A percentile compares a stretch with the other conserved stretches of the same genome.
Evolutionary conservation across 768 basidiomycete genomes (phyloP).

Genomic region (Auriscalpium vulgare): DNA sequence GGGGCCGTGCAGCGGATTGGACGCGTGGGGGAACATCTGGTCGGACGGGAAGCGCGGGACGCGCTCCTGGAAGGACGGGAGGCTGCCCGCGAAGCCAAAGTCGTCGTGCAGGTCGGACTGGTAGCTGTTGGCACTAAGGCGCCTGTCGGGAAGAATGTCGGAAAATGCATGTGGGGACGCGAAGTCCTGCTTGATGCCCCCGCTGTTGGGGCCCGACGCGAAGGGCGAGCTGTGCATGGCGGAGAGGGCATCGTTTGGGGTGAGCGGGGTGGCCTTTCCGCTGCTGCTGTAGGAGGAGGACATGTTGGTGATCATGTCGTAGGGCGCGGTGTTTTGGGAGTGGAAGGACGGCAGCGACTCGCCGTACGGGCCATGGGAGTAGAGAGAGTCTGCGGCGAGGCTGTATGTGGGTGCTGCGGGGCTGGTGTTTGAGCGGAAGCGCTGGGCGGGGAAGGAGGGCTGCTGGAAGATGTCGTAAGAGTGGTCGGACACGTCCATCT

Average conservation of each 20-base stretch:
- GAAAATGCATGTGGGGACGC: conserved; percentile 40
- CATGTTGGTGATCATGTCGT: conserved; percentile 57
- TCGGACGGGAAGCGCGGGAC: conserved; percentile 49
- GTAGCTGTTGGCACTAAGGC: conserved; percentile 40
- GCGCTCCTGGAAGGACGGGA: conserved; percentile 46
- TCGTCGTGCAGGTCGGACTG: conserved; percentile 59
- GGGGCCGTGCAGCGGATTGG: conserved; percentile 46
- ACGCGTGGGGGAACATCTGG: conserved; percentile 41
- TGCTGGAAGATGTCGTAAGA: conserved; percentile 60
- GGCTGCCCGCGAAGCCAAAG: conserved; percentile 35
- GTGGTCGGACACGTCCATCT: conserved; percentile 51
- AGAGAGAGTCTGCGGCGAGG: conserved; percentile 49
- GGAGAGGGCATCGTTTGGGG: conserved; percentile 56
- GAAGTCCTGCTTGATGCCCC: conserved; percentile 40
- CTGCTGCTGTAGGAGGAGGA: conserved; percentile 54
- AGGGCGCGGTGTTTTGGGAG: conserved; percentile 42
- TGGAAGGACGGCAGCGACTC: conserved; percentile 56
- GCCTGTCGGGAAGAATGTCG: conserved; percentile 56
- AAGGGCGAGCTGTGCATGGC: conserved; percentile 52
- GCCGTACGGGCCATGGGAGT: conserved; percentile 49
- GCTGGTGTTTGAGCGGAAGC: conserved; percentile 67
- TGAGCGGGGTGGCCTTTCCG: conserved; percentile 71
- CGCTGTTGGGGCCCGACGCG: conserved; percentile 32
- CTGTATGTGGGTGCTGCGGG: conserved; percentile 52
- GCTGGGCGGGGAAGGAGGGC: conserved; percentile 34